Conservation (phyloP, 306 rosid species). For the Astragalus glycyphyllos region DNA sequence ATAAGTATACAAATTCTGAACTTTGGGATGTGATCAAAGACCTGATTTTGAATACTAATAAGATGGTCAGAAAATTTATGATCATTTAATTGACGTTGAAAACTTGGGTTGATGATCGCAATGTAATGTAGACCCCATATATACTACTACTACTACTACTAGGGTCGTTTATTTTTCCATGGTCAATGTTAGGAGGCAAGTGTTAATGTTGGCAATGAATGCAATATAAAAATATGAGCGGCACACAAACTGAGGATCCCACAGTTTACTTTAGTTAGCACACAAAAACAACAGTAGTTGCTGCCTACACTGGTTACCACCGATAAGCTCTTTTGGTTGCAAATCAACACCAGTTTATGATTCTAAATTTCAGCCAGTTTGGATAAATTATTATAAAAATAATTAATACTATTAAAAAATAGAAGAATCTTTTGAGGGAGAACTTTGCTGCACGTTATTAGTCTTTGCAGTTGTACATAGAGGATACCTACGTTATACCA, state of each 20-base stretch:
- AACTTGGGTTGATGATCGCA: conserved; percentile 11
- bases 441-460: too few species aligned
- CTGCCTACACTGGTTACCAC: conserved; percentile 35
- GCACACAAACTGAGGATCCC: conserved; percentile 45
- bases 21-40: neutral
- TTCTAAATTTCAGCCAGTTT: neutral
- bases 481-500: too few species aligned
- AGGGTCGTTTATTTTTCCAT: too few species aligned
- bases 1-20: neutral
- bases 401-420: too few species aligned
- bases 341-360: neutral
- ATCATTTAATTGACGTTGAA: conserved; percentile 38
- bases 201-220: conserved; percentile 32
- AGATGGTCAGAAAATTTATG: conserved; percentile 39
- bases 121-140: neutral
- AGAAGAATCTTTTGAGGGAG: too few species aligned
- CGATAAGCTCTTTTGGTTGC: neutral
- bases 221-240: conserved; percentile 6
- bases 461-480: too few species aligned
- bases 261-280: too few species aligned
- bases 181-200: conserved; percentile 32
- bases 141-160: too few species aligned
- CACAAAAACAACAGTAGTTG: conserved; percentile 10
- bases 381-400: too few species aligned
- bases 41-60: conserved; percentile 21